Evolutionary conservation across 169 alveolate species (phyloP).

Genomic region (Cryptosporidium viatorum): DNA sequence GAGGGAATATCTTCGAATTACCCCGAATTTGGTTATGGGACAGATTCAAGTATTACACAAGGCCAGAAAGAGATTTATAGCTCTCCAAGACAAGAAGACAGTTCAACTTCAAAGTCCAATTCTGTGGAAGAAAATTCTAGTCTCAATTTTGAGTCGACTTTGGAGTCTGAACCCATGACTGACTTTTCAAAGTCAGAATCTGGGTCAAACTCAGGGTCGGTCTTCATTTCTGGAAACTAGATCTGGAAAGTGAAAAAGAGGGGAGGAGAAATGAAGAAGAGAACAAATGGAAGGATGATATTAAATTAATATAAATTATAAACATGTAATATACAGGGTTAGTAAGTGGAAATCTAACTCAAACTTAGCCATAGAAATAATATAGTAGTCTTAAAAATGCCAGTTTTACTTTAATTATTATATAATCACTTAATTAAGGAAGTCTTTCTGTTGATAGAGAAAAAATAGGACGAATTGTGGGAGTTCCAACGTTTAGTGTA

Average conservation of each 20-base stretch:
- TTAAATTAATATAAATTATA: no score
- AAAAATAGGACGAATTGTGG: constrained; percentile 14
- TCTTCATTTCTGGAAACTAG: no score
- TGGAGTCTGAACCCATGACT: neutral
- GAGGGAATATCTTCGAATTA: neutral
- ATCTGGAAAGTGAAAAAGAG: no score
- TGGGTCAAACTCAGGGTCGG: neutral
- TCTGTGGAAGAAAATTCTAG: neutral
- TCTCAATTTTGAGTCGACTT: neutral
- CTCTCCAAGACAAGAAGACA: neutral
- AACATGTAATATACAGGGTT: neutral
- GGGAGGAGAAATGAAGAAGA: neutral
- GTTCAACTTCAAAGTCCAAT: neutral
- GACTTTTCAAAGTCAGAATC: neutral
- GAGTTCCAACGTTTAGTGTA: constrained; percentile 48
- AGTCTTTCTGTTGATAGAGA: constrained; percentile 24
- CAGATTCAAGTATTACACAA: neutral
- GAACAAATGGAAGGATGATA: neutral
- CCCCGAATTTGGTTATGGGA: neutral
- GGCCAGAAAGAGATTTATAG: neutral
- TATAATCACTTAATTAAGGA: constrained; percentile 22
- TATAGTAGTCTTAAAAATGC: neutral
- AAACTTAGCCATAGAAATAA: neutral
- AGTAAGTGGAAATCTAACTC: neutral
- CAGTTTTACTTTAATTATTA: constrained; percentile 4